phyloP scores from a whole-genome alignment of 2,329 filamentous ascomycete species.

The Cyanodermella asteris region DNA sequence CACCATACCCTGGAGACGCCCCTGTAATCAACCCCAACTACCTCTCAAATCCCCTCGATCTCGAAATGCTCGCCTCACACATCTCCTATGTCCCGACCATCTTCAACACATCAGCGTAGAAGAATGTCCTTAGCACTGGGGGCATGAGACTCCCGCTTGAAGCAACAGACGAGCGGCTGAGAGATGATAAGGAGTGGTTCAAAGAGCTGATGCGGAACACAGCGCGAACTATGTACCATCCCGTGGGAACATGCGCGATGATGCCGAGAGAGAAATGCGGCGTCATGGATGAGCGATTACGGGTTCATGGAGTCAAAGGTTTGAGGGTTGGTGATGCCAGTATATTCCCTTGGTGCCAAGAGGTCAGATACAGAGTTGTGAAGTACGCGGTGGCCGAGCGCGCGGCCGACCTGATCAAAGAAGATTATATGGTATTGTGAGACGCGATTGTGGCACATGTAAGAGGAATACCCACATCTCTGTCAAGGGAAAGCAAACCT shows the following conservation, averaged over 20 bases:
- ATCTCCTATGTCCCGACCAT: too few species aligned
- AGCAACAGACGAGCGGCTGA: constrained; percentile 1
- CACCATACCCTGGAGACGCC: too few species aligned
- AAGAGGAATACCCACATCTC: constrained; percentile 18
- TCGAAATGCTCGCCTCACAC: too few species aligned
- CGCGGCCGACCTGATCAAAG: constrained; percentile 6
- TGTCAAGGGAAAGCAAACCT: too few species aligned
- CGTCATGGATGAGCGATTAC: constrained; percentile 5
- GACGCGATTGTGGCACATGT: too few species aligned
- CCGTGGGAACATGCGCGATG: constrained; percentile 2
- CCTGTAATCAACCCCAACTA: too few species aligned
- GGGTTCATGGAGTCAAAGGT: constrained; percentile 2
- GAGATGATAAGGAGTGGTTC: neutral
- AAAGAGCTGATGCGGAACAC: constrained; percentile 12
- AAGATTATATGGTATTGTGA: constrained; percentile 1
- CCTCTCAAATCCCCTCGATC: too few species aligned
- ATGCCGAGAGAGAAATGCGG: too few species aligned
- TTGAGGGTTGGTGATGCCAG: constrained; percentile 6
- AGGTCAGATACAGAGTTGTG: constrained; percentile 8
- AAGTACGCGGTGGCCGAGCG: constrained; percentile 11
- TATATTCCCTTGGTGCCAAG: constrained; percentile 2
- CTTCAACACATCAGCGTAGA: too few species aligned
- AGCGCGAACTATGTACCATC: constrained; percentile 11
- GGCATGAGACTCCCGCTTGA: too few species aligned
- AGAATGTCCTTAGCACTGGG: too few species aligned